Conservation (phyloP, 106 monocot species). For the Acorus gramineus region DNA sequence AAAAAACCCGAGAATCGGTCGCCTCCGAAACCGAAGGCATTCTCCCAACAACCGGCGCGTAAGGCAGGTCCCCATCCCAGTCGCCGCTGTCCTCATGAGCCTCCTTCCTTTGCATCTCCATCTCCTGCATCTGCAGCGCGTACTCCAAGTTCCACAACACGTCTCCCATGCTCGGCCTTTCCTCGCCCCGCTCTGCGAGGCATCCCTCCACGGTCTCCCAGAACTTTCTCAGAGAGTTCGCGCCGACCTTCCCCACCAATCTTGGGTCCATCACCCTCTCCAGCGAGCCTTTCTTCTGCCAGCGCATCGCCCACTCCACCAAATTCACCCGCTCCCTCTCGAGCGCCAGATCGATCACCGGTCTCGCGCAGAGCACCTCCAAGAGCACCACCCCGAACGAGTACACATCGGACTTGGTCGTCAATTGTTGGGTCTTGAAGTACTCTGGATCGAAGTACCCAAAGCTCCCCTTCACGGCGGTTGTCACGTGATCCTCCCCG, state of each 20-base stretch:
- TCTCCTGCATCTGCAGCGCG: conserved; percentile 53
- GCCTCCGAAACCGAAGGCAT: background rate
- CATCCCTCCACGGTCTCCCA: conserved; percentile 66
- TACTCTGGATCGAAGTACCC: conserved; percentile 91
- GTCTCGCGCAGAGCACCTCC: conserved; percentile 70
- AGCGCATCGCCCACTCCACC: conserved; percentile 55
- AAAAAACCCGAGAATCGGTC: conserved; percentile 31
- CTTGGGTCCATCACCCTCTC: conserved; percentile 52
- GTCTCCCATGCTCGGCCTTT: conserved; percentile 59
- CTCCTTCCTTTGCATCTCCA: conserved; percentile 27
- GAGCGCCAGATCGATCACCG: conserved; percentile 29
- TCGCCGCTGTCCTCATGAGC: conserved; percentile 42
- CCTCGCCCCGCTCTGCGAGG: conserved; percentile 41
- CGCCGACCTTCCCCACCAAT: conserved; percentile 29
- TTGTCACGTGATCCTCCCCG: conserved; percentile 73
- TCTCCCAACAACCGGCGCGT: conserved; percentile 1
- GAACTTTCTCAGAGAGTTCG: conserved; percentile 53
- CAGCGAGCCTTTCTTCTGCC: conserved; percentile 28
- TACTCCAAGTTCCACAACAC: conserved; percentile 87
- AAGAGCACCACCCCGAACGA: conserved; percentile 83
- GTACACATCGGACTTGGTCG: conserved; percentile 83
- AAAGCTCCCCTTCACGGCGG: conserved; percentile 72
- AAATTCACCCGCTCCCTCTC: conserved; percentile 48
- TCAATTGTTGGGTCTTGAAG: conserved; percentile 69
- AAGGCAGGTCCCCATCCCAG: conserved; percentile 1